Base-by-base conservation (phyloP, 2,329 filamentous ascomycete genomes). In the Xylaria sp. region DNA sequence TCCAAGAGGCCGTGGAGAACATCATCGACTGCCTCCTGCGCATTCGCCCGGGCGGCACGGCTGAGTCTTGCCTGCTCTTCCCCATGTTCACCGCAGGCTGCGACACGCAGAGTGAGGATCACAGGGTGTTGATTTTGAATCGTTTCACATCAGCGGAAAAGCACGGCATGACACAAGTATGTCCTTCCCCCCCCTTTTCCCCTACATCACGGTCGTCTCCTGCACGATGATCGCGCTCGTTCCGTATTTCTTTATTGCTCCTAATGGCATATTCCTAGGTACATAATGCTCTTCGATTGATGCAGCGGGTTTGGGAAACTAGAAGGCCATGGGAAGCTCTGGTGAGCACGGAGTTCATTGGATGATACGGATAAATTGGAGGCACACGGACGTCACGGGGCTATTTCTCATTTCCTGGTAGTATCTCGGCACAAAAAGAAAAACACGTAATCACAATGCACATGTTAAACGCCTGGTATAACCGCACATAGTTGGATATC, bases 21-120 rank as follows among this genome's bases (percentile, higher is more conserved):
- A 89, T 94, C 46, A 78, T 91, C 27, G 77, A 79, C 1, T 84
- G 87, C 31, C 78, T 94, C 63, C 79, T 80, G 21, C 84, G 83
- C 37, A 85, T 95, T 49, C 79, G 86, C 11, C 78, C 81, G 11
- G 89, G 90, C 5, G 88, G 88, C 29, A 87, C 87, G 15, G 90
- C 90, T 0, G 91, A 94, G 74, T 87, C 86, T 8, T 92, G 90
- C 70, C 78, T 91, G 17, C 74, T 95, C 38, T 93, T 95, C 66
- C 91, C 92, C 0, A 87, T 95, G 77, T 95, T 95, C 74, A 91
- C 90, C 1, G 91, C 91, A 1, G 92, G 91, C 0, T 93, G 90
- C 67, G 90, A 95, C 73, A 86, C 87, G 1, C 78, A 78, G 57
- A 83, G 87, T 49, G 70, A 79, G 33, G 76, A 75, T 2, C 84